Evolutionary conservation across 2,329 filamentous ascomycete species (phyloP).

Genomic region (Fulvia fulva): DNA sequence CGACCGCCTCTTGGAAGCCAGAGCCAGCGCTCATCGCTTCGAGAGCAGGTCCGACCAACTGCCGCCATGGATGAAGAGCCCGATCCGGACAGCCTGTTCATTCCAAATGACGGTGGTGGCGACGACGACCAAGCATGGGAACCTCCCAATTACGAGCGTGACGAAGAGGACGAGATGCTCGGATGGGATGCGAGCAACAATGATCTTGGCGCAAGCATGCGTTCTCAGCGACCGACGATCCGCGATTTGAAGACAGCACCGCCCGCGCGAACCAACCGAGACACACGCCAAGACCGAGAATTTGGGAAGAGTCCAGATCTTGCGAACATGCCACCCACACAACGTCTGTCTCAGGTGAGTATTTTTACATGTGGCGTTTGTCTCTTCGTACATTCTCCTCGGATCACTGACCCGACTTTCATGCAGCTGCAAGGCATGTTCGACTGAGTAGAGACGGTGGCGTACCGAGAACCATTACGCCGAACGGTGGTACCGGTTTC

Average conservation of each 20-base stretch:
- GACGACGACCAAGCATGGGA: slow-evolving; percentile 72
- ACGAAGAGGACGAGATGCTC: slow-evolving; percentile 62
- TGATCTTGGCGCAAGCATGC: slow-evolving; percentile 47
- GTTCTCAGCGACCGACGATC: slow-evolving; percentile 38
- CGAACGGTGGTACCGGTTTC: neutral
- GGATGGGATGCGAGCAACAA: slow-evolving; percentile 71
- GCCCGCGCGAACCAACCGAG: slow-evolving; percentile 19
- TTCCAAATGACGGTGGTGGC: slow-evolving; percentile 46
- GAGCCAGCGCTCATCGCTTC: slow-evolving; percentile 23
- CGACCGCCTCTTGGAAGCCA: slow-evolving; percentile 29
- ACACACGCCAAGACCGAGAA: slow-evolving; percentile 2
- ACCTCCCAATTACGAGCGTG: slow-evolving; percentile 61
- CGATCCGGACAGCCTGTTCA: slow-evolving; percentile 65
- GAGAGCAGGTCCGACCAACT: slow-evolving; percentile 22
- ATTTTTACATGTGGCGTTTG: neutral
- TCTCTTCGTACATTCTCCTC: neutral
- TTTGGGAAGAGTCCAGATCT: slow-evolving; percentile 4
- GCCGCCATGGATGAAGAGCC: slow-evolving; percentile 51
- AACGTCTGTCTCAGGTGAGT: slow-evolving; percentile 65
- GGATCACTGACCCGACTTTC: slow-evolving; percentile 21
- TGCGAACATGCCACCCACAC: slow-evolving; percentile 62
- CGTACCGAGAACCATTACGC: neutral
- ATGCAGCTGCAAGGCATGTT: slow-evolving; percentile 37
- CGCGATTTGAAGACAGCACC: slow-evolving; percentile 35
- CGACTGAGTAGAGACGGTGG: slow-evolving; percentile 28